Conservation (phyloP, 805 yeast species). For the Yarrowia sp. region DNA sequence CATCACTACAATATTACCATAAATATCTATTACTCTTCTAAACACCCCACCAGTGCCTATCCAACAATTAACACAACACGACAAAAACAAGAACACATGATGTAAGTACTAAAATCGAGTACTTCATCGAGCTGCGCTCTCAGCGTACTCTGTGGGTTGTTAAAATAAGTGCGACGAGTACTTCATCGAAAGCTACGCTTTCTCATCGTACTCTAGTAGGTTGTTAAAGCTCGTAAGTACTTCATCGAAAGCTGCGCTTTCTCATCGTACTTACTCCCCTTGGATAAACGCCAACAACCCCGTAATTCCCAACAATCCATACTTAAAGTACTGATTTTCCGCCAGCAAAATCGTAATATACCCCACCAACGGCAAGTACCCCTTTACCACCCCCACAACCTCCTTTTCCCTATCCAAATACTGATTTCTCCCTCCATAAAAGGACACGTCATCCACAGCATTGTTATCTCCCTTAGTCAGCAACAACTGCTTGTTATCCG, state of each 20-base stretch:
- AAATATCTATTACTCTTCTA: too few species aligned
- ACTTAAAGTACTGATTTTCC: constrained; percentile 81
- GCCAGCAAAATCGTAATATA: constrained; percentile 88
- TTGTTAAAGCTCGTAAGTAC: neutral
- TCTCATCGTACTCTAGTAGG: neutral
- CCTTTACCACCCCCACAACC: constrained; percentile 82
- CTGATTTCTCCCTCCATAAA: constrained; percentile 71
- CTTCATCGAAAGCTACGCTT: neutral
- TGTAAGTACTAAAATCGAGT: too few species aligned
- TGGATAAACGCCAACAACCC: constrained; percentile 66
- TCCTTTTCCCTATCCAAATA: constrained; percentile 77
- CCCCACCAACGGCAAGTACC: constrained; percentile 84
- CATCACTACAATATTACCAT: too few species aligned
- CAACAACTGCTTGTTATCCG: constrained; percentile 56
- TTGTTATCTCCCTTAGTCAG: constrained; percentile 97
- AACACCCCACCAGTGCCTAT: too few species aligned
- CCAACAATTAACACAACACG: too few species aligned
- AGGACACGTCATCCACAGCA: constrained; percentile 82
- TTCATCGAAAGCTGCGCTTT: constrained; percentile 2
- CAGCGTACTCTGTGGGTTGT: too few species aligned
- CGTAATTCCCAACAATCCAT: constrained; percentile 69
- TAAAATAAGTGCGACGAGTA: neutral
- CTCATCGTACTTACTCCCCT: constrained; percentile 44
- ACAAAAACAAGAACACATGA: too few species aligned
- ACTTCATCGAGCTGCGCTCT: too few species aligned